Conservation (phyloP, 1,284 basidiomycete genomes). For the Lentinula novae-zelandiae region DNA sequence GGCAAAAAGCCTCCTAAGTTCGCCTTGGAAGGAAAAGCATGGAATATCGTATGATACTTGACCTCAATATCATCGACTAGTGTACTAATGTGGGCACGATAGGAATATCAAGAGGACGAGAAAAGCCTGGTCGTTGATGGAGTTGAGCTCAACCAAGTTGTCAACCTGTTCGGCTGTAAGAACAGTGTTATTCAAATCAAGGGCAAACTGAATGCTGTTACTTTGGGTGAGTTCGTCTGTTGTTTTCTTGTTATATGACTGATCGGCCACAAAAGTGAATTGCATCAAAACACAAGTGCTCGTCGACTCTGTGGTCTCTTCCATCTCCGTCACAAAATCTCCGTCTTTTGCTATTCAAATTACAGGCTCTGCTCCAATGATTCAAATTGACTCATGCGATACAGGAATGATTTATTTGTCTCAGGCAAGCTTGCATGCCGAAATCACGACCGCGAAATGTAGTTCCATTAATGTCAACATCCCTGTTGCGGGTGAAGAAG, state of each 20-base stretch:
- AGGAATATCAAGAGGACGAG: conserved; percentile 96
- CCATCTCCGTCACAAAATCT: conserved; percentile 84
- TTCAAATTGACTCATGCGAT: conserved; percentile 93
- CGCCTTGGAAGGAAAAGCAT: conserved; percentile 90
- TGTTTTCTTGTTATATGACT: neutral
- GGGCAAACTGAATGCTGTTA: conserved; percentile 96
- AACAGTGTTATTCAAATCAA: conserved; percentile 83
- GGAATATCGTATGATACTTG: conserved; percentile 68
- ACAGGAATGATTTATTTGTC: conserved; percentile 95
- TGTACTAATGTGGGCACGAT: neutral
- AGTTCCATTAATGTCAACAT: conserved; percentile 91
- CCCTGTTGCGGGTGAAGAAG: conserved; percentile 85
- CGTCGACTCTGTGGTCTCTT: conserved; percentile 89
- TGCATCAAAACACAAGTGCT: conserved; percentile 89
- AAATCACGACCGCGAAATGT: conserved; percentile 95
- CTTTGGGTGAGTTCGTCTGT: conserved; percentile 60
- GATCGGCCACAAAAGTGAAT: conserved; percentile 55
- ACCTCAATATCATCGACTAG: neutral
- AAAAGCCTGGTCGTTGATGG: conserved; percentile 72
- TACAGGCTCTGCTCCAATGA: conserved; percentile 85
- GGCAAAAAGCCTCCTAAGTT: conserved; percentile 95
- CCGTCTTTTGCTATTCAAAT: conserved; percentile 94
- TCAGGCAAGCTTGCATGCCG: conserved; percentile 72
- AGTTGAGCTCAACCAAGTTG: conserved; percentile 78
- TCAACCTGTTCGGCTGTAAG: conserved; percentile 93